Conservation (phyloP, 148 eudicot genomes). For the Heliosperma pusillum region DNA sequence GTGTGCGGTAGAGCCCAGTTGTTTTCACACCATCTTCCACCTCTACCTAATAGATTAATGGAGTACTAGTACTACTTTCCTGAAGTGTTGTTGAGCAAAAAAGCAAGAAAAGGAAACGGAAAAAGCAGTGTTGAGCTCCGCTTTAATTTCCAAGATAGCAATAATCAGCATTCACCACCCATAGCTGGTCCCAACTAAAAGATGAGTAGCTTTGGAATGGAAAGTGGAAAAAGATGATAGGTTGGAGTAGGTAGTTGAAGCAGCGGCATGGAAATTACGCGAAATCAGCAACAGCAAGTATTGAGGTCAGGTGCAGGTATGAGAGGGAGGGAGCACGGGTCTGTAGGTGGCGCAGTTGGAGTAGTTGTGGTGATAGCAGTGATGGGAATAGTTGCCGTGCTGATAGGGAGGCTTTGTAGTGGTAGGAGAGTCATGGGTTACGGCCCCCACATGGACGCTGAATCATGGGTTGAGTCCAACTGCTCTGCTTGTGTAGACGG, state of each 20-base stretch:
- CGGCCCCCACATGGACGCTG: neutral
- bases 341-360: neutral
- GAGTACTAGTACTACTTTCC: too few relatives aligned
- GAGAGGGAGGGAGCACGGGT: constrained; percentile 7
- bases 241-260: neutral
- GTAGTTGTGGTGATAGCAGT: constrained; percentile 2
- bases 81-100: too few relatives aligned
- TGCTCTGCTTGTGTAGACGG: constrained; percentile 1
- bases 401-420: constrained; percentile 3
- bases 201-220: neutral
- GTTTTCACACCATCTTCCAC: too few relatives aligned
- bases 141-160: too few relatives aligned
- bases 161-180: too few relatives aligned
- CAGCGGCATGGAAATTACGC: neutral
- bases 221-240: neutral
- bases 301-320: too few relatives aligned
- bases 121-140: too few relatives aligned
- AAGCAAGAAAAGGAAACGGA: too few relatives aligned
- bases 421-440: neutral
- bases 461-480: constrained; percentile 6
- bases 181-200: too few relatives aligned
- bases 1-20: too few relatives aligned
- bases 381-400: neutral
- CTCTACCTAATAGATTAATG: too few relatives aligned
- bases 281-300: neutral